Evolutionary conservation across 164 flowering plant genomes (phyloP), one percentile per base, ranked within the genome.

Genomic region (Sedum album): DNA sequence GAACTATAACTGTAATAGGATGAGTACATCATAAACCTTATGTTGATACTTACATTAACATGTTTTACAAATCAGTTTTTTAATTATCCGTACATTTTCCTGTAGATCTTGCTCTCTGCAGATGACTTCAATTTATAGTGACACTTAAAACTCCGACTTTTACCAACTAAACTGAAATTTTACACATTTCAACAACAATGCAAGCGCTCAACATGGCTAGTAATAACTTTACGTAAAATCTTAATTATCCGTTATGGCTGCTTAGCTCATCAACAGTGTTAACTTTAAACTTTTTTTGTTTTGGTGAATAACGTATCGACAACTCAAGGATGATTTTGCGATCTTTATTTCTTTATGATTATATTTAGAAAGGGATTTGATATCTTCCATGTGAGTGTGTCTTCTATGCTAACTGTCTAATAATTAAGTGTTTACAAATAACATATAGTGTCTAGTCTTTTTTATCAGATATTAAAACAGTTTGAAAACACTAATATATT

Each of bases 201-300:
- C 57, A 51, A 21, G 28, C 21, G 57, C 57, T 51, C 21, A 51
- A 51, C 57, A 51, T 51, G 57, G 57, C 57, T 51, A 51, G 21
- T 51, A 21, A n/a, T 51, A 26, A n/a, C 6, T 48, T 5, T n/a
- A 5, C 6, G 18, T 48, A 48, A 48, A 23, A 51, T 51, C 57
- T 51, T 51, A 21, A 51, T 21, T 48, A n/a, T 51, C 57, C 10
- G 57, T 51, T 51, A 51, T 51, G 57, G 57, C 57, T 21, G 57
- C 57, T 51, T n/a, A n/a, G 57, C 57, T 51, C 57, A 51, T 51
- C 57, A 7, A 35, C 6, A 51, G 38, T n/a, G 57, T 21, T 51
- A 51, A 51, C 57, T 51, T 21, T 51, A 51, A n/a, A 7, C 57
- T 23, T 51, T 35, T 21, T 23, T 51, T n/a, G 57, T n/a, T 1